Conservation (phyloP, 768 basidiomycete species). For the Tricholoma sp. region DNA sequence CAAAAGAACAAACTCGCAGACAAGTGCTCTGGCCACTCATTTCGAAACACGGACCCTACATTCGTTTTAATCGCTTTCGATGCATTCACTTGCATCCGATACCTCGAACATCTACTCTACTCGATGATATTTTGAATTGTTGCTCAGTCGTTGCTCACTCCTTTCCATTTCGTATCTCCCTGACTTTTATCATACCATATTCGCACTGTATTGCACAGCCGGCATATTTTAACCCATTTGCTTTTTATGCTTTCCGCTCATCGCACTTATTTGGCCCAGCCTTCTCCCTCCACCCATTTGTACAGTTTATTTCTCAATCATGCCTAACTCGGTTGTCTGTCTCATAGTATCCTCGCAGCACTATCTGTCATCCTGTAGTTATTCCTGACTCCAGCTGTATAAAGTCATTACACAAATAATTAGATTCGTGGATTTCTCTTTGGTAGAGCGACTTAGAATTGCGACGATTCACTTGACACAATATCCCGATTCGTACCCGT, state of each 20-base stretch:
- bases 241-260: conserved; percentile 44
- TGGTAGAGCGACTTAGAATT: not conserved
- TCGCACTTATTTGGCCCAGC: conserved; percentile 37
- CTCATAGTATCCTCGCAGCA: conserved; percentile 61
- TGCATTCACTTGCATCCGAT: conserved; percentile 22
- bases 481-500: no score
- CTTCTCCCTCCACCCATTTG: conserved; percentile 48
- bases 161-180: conserved; percentile 29
- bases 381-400: conserved; percentile 50
- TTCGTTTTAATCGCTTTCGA: conserved; percentile 33
- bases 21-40: conserved; percentile 20
- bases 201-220: conserved; percentile 68
- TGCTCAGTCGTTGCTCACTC: conserved; percentile 29
- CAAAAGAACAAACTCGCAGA: conserved; percentile 16
- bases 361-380: conserved; percentile 72
- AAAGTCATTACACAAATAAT: conserved; percentile 40
- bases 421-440: conserved; percentile 23
- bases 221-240: conserved; percentile 56
- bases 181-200: conserved; percentile 39
- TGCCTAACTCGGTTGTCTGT: conserved; percentile 58
- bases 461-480: no score
- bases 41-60: conserved; percentile 29
- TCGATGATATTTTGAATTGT: conserved; percentile 35
- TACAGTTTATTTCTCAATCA: conserved; percentile 52
- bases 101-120: conserved; percentile 39